Evolutionary conservation across 1,284 basidiomycete species (phyloP), one percentile per base, ranked within the genome.

Genomic region (Leccinum laetum): DNA sequence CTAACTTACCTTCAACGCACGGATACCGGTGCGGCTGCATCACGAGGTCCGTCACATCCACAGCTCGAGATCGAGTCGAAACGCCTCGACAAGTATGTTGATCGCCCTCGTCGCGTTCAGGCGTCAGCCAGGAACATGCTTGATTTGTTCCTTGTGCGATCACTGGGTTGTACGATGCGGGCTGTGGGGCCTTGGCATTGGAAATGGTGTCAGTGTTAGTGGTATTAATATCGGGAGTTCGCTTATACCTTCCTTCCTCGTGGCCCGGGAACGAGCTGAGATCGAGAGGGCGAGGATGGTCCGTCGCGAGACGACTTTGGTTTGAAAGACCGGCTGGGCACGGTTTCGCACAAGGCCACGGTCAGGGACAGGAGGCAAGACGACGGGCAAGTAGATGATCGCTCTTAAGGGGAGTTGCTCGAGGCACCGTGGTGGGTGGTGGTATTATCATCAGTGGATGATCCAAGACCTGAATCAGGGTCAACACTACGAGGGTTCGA

Each of bases 31-130:
- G 63, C 49, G 75, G 66, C 65, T 72, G 77, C 55, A 75, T 77
- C 60, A 66, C 67, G 39, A 79, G 73, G 66, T 81, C 80, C 8
- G 79, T 81, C n/a, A 65, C 55, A 61, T 75, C 79, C 81, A 82
- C 9, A 67, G 70, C 1, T 73, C 72, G 58, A 85, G 67, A 44
- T 79, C 77, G 3, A 82, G 82, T 6, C 72, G 72, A 66, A 85
- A 83, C 14, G 83, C 81, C 7, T 73, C 72, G 5, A 71, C 67
- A 21, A 86, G 68, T 52, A 81, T 77, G 3, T 71, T 68, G 16
- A 83, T 72, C 1, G 83, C 83, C 26, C 39, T 77, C 72, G 21
- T 76, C 75, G 64, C 84, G 83, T 55, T 74, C 72, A 2, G 70
- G 72, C 69, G 32, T 69, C 77, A 21, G 41, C 41, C 14, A n/a